Base-by-base conservation (phyloP, 768 basidiomycete genomes). In the Erythrobasidium yunnanense region DNA sequence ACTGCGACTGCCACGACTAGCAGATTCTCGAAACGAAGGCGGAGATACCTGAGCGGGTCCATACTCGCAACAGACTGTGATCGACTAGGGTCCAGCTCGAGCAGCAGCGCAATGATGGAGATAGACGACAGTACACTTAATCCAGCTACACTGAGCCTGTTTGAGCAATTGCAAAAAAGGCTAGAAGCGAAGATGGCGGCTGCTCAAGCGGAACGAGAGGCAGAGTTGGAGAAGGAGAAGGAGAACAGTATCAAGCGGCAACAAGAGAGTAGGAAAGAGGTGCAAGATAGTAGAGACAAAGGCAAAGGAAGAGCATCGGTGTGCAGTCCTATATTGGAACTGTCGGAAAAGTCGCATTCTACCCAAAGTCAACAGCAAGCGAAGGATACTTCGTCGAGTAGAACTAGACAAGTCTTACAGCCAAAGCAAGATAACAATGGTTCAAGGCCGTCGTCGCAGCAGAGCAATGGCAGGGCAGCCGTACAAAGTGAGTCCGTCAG, bases 11-110 rank as follows among this genome's bases (percentile, higher is more conserved):
- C 22, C 38, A 47, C 33, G 3, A 23, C 38, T 22, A 45, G 38
- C 27, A 58, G 56, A 58, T 22, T 58, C 20, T 58, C 56, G 15
- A 58, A 58, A 20, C 56, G 56, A 30, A 34, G 56, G 32, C 32
- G 56, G 56, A 35, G 56, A 13, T 47, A 45, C n/a, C 56, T 38
- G 54, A 32, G 13, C 51, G 51, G 27, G 33, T 29, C n/a, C 4
- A 55, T 32, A 55, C 54, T 55, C 34, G 54, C 42, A 32, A 35
- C 54, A 38, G 33, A 5, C 29, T 15, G 22, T 22, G 54, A 55
- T 55, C 54, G 33, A 32, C 4, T 32, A 34, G 33, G 4, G 54
- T n/a, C n/a, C n/a, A n/a, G n/a, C n/a, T n/a, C n/a, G n/a, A n/a
- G n/a, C n/a, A n/a, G n/a, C n/a, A n/a, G n/a, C n/a, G n/a, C n/a